Evolutionary conservation across 371 early-diverging fungal species (phyloP), one percentile per base, ranked within the genome.

Genomic region (Apophysomyces ossiformis): DNA sequence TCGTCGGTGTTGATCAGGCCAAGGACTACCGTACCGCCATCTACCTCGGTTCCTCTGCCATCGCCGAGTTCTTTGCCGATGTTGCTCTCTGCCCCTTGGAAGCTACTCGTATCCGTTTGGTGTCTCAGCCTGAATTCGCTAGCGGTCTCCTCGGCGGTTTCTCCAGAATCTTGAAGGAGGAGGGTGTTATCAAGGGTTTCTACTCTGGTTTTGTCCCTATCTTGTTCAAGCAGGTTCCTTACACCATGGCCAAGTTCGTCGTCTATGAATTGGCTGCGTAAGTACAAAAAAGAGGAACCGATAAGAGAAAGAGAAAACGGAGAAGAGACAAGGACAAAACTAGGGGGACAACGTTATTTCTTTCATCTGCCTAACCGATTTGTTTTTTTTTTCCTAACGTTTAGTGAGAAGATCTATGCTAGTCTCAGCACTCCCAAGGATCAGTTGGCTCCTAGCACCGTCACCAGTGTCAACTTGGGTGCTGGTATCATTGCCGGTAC

Each of bases 181-280:
- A 89, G 67, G 93, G 92, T 63, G 70, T 66, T 11, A 44, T 87
- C 54, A 79, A 77, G 70, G 89, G 93, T 0, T 90, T 92, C 72
- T 92, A 89, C 76, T 85, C 84, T 66, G 92, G 92, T 18, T 74
- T 95, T 47, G 81, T 85, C 15, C 95, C 95, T 26, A 87, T 95
- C 65, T 90, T 92, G 90, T 75, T 87, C 69, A 87, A 92, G 68
- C 95, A 96, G 81, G 88, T 96, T 61, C 96, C 96, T 44, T 97
- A 97, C 85, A 97, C 97, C 64, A 94, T 97, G 89, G 94, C 94
- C 76, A 96, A 96, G 86, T 97, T 96, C 77, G 94, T 91, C 70
- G 89, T 90, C 69, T 95, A 90, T 75, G 96, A 95, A 78, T 89
- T 78, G 64, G 89, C 89, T 32, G 90, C 88, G 59, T 89, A 92